Percentiles rank a stretch among this genome's conserved stretches.
phyloP scores from a whole-genome alignment of 2,329 filamentous ascomycete species.

The Ophiocordyceps camponoti-floridani region DNA sequence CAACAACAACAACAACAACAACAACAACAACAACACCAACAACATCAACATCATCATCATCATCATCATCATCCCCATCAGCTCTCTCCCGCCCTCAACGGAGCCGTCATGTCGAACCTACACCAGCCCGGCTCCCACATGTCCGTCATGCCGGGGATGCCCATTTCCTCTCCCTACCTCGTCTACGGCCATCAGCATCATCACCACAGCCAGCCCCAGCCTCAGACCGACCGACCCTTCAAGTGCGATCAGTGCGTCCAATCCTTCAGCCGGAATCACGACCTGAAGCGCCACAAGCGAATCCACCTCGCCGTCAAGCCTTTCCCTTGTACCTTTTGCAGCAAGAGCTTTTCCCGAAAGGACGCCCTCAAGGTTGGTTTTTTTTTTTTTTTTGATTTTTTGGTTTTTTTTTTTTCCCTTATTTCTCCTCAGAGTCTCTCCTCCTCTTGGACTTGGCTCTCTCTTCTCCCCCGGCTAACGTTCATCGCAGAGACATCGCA shows the following conservation, averaged over 20 bases:
- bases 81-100: constrained; percentile 30
- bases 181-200: constrained; percentile 17
- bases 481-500: constrained; percentile 34
- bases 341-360: constrained; percentile 93
- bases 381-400: not conserved
- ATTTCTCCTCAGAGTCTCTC: no score
- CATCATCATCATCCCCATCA: no score
- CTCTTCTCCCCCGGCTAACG: no score
- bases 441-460: no score
- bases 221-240: constrained; percentile 66
- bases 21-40: constrained; percentile 16
- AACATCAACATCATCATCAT: no score
- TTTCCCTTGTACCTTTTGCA: constrained; percentile 77
- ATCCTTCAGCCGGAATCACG: constrained; percentile 91
- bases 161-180: constrained; percentile 17
- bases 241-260: constrained; percentile 86
- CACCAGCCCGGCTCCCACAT: constrained; percentile 56
- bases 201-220: constrained; percentile 33
- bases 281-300: constrained; percentile 85
- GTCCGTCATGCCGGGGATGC: constrained; percentile 47
- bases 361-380: constrained; percentile 79
- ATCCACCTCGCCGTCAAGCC: constrained; percentile 94
- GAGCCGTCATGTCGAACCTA: constrained; percentile 62
- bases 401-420: no score
- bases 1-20: constrained; percentile 22